phyloP scores from a whole-genome alignment of 2,329 filamentous ascomycete genomes.

The Aspergillaceae sp. region DNA sequence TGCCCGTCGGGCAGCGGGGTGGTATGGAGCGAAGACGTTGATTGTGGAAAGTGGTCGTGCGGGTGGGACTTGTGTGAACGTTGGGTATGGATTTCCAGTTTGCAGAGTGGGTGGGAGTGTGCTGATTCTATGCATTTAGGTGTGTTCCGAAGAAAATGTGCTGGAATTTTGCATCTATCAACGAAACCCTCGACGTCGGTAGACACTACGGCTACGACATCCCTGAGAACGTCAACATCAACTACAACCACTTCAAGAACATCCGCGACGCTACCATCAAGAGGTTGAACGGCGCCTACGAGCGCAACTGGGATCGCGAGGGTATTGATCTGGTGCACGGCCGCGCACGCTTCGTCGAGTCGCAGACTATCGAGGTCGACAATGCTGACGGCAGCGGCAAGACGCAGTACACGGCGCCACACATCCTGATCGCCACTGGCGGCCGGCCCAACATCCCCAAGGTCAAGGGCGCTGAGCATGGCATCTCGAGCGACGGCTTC shows the following conservation, averaged over 20 bases:
- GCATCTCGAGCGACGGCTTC: conserved; percentile 45
- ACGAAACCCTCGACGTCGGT: conserved; percentile 39
- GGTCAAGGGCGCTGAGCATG: conserved; percentile 40
- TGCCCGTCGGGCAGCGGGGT: conserved; percentile 42
- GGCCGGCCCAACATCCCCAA: conserved; percentile 38
- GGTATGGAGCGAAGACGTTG: conserved; percentile 44
- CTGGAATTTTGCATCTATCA: conserved; percentile 44
- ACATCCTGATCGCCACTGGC: conserved; percentile 43
- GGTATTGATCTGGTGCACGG: conserved; percentile 45
- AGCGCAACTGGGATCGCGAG: conserved; percentile 43
- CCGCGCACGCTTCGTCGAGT: conserved; percentile 38
- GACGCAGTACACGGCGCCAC: conserved; percentile 34
- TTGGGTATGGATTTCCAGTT: conserved; percentile 35
- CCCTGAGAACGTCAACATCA: conserved; percentile 33
- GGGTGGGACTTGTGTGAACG: conserved; percentile 46
- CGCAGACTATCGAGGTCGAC: conserved; percentile 38
- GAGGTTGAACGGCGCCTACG: conserved; percentile 41
- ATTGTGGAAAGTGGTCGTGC: conserved; percentile 43
- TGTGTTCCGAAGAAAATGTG: conserved; percentile 48
- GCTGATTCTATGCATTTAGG: conserved; percentile 9
- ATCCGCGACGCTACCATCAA: conserved; percentile 40
- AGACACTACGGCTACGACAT: conserved; percentile 43
- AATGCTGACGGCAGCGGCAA: conserved; percentile 33
- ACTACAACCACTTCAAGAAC: conserved; percentile 42
- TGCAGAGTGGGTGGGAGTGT: not conserved